Percentiles rank a stretch among this genome's conserved stretches.
Conservation (phyloP, 495 filamentous ascomycete species). For the Neurospora cerealis region DNA sequence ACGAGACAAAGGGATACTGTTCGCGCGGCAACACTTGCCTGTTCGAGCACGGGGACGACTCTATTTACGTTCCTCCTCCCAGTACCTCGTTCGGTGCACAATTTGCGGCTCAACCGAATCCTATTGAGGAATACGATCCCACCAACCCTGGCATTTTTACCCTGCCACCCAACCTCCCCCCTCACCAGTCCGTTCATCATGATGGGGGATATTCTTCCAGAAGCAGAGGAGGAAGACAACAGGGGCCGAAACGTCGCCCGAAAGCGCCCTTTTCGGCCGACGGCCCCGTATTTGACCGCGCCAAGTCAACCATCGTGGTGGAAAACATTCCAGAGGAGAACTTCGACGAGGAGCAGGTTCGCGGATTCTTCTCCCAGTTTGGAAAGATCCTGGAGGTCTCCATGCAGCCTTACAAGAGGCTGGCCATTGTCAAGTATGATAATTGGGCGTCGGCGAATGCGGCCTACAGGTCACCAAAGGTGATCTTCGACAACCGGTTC, state of each 20-base stretch:
- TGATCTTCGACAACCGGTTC: constrained; percentile 94
- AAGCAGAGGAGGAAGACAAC: constrained; percentile 12
- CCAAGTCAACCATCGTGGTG: constrained; percentile 74
- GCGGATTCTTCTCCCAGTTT: constrained; percentile 76
- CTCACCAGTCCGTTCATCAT: background rate
- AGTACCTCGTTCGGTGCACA: background rate
- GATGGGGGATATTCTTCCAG: constrained; percentile 1
- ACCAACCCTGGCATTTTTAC: constrained; percentile 35
- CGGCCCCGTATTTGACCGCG: constrained; percentile 64
- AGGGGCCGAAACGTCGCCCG: constrained; percentile 22
- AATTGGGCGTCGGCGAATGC: constrained; percentile 62
- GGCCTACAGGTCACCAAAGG: constrained; percentile 85
- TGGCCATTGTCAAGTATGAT: constrained; percentile 76
- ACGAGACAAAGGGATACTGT: constrained; percentile 82
- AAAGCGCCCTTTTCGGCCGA: constrained; percentile 59
- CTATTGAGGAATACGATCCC: constrained; percentile 74
- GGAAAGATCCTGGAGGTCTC: constrained; percentile 63
- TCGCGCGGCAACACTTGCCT: constrained; percentile 59
- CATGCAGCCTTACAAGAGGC: constrained; percentile 64
- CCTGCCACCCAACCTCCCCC: background rate
- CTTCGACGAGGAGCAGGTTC: constrained; percentile 62
- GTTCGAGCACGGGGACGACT: constrained; percentile 62
- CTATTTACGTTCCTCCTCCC: constrained; percentile 4
- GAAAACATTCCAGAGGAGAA: constrained; percentile 89
- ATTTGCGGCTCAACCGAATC: constrained; percentile 1